Evolutionary conservation across 352 stramenopile species (phyloP).

Genomic region (Pilasporangium apinafurcum): DNA sequence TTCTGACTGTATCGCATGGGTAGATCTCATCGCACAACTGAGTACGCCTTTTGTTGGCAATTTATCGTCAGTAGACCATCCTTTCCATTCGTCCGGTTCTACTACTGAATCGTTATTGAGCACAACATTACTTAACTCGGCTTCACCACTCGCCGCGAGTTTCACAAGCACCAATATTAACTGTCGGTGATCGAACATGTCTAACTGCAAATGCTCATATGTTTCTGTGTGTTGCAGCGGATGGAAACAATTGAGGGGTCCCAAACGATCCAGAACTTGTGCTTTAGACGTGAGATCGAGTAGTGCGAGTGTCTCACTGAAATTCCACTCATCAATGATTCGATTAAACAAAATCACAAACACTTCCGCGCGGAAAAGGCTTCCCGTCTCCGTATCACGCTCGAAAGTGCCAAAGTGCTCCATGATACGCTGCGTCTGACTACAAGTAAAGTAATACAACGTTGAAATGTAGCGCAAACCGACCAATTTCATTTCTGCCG

Average conservation of each 20-base stretch:
- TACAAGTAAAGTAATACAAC: conserved; percentile 66
- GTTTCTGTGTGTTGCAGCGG: conserved; percentile 46
- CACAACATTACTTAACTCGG: conserved; percentile 35
- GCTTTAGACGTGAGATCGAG: conserved; percentile 59
- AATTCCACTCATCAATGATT: conserved; percentile 67
- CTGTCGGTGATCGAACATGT: conserved; percentile 48
- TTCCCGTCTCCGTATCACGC: conserved; percentile 38
- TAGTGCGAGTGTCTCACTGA: conserved; percentile 55
- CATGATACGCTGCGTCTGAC: conserved; percentile 66
- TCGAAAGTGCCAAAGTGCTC: conserved; percentile 76
- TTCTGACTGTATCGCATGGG: conserved; percentile 33
- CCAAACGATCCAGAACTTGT: conserved; percentile 57
- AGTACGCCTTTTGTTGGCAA: conserved; percentile 30
- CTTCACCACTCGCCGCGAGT: conserved; percentile 32
- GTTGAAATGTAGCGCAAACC: conserved; percentile 64
- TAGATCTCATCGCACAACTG: conserved; percentile 38
- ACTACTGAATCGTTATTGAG: conserved; percentile 34
- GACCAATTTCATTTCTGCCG: conserved; percentile 57
- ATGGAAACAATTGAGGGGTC: conserved; percentile 57
- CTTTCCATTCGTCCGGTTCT: conserved; percentile 43
- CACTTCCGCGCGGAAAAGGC: conserved; percentile 55
- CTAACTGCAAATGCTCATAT: conserved; percentile 41
- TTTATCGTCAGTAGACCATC: conserved; percentile 50
- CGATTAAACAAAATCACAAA: conserved; percentile 64
- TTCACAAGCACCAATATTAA: conserved; percentile 48